Percentiles rank a stretch among this genome's conserved stretches.
Conservation (phyloP, 495 filamentous ascomycete species). For the Podospora appendiculata region DNA sequence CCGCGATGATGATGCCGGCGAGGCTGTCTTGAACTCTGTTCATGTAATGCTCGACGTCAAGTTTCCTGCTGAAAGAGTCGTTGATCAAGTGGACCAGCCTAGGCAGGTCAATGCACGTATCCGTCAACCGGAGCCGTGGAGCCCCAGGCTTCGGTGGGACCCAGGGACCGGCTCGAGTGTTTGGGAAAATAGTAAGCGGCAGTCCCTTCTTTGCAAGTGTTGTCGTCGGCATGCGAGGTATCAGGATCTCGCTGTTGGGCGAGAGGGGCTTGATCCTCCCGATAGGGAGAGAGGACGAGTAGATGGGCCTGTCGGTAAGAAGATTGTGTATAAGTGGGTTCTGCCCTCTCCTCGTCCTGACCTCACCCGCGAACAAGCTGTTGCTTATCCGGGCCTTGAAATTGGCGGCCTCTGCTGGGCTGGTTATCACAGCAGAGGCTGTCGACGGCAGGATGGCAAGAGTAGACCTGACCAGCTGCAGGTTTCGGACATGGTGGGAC, state of each 20-base stretch:
- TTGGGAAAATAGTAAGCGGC: constrained; percentile 75
- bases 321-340: constrained; percentile 97
- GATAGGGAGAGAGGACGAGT: constrained; percentile 81
- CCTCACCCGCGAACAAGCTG: constrained; percentile 49
- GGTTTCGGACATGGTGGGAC: constrained; percentile 56
- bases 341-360: constrained; percentile 65
- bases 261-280: constrained; percentile 40
- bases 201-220: constrained; percentile 90
- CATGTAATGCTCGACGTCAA: constrained; percentile 79
- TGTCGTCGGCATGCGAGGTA: constrained; percentile 37
- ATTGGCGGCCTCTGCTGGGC: constrained; percentile 71
- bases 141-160: constrained; percentile 46
- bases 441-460: constrained; percentile 75
- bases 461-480: constrained; percentile 57
- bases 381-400: constrained; percentile 3
- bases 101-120: constrained; percentile 73
- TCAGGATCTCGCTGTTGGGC: constrained; percentile 2
- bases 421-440: constrained; percentile 82
- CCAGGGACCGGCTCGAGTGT: constrained; percentile 59
- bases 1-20: constrained; percentile 88
- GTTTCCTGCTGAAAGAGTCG: constrained; percentile 81
- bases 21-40: constrained; percentile 65
- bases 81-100: constrained; percentile 83
- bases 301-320: constrained; percentile 86
- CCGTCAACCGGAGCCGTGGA: constrained; percentile 55